A percentile compares a stretch with the other conserved stretches of the same genome.
These are phyloP conservation scores for Entophlyctis helioformis DNA, from an alignment of 192 early-diverging fungal species.

Conservation along the genomic window DNA sequence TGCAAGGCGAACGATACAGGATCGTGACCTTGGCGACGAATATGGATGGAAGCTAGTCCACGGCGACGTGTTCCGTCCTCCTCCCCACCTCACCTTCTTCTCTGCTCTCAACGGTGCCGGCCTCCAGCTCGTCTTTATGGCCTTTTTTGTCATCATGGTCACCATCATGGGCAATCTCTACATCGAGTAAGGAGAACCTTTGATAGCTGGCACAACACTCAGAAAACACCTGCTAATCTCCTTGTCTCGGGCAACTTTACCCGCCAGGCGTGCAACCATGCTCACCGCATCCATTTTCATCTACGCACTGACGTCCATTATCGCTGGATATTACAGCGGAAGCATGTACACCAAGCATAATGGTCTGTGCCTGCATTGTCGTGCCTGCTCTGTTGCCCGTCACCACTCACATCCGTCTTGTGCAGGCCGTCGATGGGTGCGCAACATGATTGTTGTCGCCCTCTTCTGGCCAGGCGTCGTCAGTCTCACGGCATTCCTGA, in stretches of 20 bases:
- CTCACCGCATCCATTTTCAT: conserved; percentile 67
- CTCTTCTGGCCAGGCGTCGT: conserved; percentile 56
- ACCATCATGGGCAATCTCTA: conserved; percentile 25
- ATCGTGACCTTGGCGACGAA: conserved; percentile 72
- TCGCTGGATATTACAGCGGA: conserved; percentile 56
- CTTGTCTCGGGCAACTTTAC: neutral
- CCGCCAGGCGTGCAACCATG: conserved; percentile 48
- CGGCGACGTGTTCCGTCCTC: conserved; percentile 94
- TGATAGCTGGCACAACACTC: no score
- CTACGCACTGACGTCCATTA: conserved; percentile 58
- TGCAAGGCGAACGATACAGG: conserved; percentile 14
- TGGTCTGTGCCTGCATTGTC: conserved; percentile 13
- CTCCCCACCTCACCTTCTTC: conserved; percentile 58
- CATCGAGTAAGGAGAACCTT: conserved; percentile 27
- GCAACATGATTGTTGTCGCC: conserved; percentile 52
- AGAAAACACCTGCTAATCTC: no score
- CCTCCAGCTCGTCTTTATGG: conserved; percentile 29
- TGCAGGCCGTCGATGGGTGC: conserved; percentile 53
- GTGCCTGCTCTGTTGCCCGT: neutral
- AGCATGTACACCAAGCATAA: conserved; percentile 58
- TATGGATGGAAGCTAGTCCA: conserved; percentile 98
- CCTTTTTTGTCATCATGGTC: conserved; percentile 18
- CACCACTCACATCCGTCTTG: neutral
- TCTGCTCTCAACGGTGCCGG: conserved; percentile 79
- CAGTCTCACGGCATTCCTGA: conserved; percentile 34